These are phyloP conservation scores for Alternaria brassicicola DNA, from an alignment of 2,329 filamentous ascomycete species.

Conservation along the genomic window DNA sequence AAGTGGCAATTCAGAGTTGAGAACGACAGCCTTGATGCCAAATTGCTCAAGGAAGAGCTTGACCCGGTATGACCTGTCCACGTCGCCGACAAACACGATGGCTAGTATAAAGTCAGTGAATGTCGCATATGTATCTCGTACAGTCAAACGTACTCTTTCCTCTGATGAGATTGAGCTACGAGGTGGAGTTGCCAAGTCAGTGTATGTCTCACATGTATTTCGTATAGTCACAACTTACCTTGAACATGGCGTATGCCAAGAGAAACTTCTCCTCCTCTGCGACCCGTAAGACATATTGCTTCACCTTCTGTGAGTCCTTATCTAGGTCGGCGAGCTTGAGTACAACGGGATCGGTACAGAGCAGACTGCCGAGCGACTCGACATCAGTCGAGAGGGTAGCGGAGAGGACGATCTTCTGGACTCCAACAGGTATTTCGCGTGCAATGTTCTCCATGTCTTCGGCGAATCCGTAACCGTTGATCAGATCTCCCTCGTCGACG, in stretches of 20 bases:
- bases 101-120: slow-evolving; percentile 47
- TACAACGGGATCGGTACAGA: slow-evolving; percentile 79
- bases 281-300: slow-evolving; percentile 88
- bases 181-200: neutral
- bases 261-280: slow-evolving; percentile 98
- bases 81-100: slow-evolving; percentile 82
- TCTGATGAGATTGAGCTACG: neutral
- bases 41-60: slow-evolving; percentile 98
- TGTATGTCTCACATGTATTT: neutral
- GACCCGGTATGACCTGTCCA: slow-evolving; percentile 87
- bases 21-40: slow-evolving; percentile 86
- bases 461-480: slow-evolving; percentile 92
- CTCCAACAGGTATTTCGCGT: slow-evolving; percentile 77
- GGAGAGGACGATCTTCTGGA: slow-evolving; percentile 92
- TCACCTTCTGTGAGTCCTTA: slow-evolving; percentile 75
- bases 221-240: slow-evolving; percentile 72
- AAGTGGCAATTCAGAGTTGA: slow-evolving; percentile 93
- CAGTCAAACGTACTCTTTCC: neutral
- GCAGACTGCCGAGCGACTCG: slow-evolving; percentile 80
- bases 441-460: slow-evolving; percentile 85
- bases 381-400: slow-evolving; percentile 90
- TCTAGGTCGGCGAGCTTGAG: slow-evolving; percentile 85
- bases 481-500: slow-evolving; percentile 91
- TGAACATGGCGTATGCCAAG: slow-evolving; percentile 91
- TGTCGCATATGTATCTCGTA: too few species aligned